Base-by-base conservation (phyloP, 176 grass and related monocot species). In the Phragmites australis region DNA sequence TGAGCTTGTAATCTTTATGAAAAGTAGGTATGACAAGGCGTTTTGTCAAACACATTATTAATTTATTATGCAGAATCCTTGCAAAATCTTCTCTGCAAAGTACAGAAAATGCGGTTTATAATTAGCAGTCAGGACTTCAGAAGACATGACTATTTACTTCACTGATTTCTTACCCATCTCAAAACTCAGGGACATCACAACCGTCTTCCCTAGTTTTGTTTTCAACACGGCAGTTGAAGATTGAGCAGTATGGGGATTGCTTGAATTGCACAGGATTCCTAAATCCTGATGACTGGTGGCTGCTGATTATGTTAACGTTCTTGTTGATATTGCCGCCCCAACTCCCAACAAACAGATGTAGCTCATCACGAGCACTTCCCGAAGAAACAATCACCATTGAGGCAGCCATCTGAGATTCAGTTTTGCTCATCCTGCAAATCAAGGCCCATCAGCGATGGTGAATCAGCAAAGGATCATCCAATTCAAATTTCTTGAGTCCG, bases 171-270 rank as follows among this genome's bases (percentile, higher is more conserved):
- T 78, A 9, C 18, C 22, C 13, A 69, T 72, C 0, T 69, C 29
- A 47, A 47, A 49, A 52, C 43, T 65, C 90, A 97, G 93, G 77
- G 93, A 97, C 86, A 81, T 97, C 72, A 97, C 93, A 1, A 93
- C 91, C 3, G 88, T 70, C 60, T 97, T 91, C 80, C 91, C 93
- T 66, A 91, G 91, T 79, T 97, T 97, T 79, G 88, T 97, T 62
- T 93, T 97, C 83, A 89, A 97, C 42, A 93, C 91, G 0, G 81
- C 68, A 21, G 88, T 97, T 31, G 93, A 97, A 83, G 91, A 97
- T 58, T 93, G 43, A 93, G 25, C 77, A 74, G 41, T 48, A 15
- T 15, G 48, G 39, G 66, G 11, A 17, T 63, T 9, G 18, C 19
- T 39, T 47, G 46, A 73, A 25, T 14, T 26, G 3, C 0, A 10